Conservation (phyloP, 768 basidiomycete genomes). For the Lactarius akahatsu region DNA sequence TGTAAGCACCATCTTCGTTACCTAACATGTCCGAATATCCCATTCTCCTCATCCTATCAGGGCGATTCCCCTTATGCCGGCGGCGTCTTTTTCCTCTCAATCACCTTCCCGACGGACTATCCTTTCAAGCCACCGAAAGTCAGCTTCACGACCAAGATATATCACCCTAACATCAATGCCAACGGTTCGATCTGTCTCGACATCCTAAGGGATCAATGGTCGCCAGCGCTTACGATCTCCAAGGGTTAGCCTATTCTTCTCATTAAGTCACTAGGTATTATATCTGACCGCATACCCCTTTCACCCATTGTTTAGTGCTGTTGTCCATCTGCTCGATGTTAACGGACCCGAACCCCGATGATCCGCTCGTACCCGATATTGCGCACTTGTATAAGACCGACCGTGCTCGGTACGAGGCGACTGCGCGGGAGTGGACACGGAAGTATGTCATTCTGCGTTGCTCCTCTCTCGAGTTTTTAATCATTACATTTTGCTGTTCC, state of each 20-base stretch:
- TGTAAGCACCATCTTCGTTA: constrained; percentile 51
- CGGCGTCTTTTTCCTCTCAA: constrained; percentile 97
- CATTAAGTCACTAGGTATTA: background rate
- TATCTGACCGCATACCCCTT: background rate
- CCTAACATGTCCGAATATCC: constrained; percentile 29
- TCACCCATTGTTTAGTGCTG: constrained; percentile 56
- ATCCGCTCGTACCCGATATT: constrained; percentile 97
- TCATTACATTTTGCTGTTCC: constrained; percentile 14
- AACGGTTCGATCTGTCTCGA: constrained; percentile 99
- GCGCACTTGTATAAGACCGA: constrained; percentile 99
- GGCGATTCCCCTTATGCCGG: constrained; percentile 98
- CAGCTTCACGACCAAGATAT: constrained; percentile 98
- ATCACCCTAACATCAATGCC: constrained; percentile 99
- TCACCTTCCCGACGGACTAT: constrained; percentile 95
- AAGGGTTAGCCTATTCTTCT: constrained; percentile 69
- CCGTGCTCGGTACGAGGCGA: constrained; percentile 93
- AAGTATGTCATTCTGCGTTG: constrained; percentile 59
- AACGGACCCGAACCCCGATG: constrained; percentile 99
- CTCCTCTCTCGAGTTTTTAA: background rate
- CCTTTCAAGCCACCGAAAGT: constrained; percentile 99
- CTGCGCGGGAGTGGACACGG: constrained; percentile 99
- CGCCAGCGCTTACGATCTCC: constrained; percentile 96
- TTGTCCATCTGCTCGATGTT: constrained; percentile 99
- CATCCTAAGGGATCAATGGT: constrained; percentile 99
- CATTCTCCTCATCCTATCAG: constrained; percentile 43